Evolutionary conservation across 2,329 filamentous ascomycete genomes (phyloP), one percentile per base, ranked within the genome.

Genomic region (Chaetomium globosum): DNA sequence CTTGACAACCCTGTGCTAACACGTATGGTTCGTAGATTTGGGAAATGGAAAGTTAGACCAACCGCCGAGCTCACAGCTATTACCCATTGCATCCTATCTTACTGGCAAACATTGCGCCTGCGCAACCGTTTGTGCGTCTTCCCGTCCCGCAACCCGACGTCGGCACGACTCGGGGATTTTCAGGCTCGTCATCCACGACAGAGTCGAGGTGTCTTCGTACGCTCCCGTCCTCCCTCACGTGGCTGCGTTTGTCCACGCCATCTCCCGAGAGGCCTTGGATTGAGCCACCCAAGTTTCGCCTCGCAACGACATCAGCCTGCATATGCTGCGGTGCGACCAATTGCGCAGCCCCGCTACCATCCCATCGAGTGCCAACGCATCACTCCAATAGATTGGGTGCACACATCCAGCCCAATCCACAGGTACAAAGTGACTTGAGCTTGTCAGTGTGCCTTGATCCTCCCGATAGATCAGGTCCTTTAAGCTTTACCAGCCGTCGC

Each of bases 351-450:
- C 79, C 80, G 78, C 77, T 80, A 79, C 78, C 77, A 82, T 77
- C 79, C 80, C 77, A 76, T 77, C 74, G 73, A 78, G 73, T 87
- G 85, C 84, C 85, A 87, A 81, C 85, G 81, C 85, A 87, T 84
- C 80, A 80, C 83, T 79, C 81, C 80, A 83, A 82, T 84, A 82
- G 80, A 83, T 83, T 82, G 80, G 78, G 77, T 80, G 76, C 75
- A 77, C 75, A 77, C 78, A 80, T 77, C 77, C 76, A 77, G 76
- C 77, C 77, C 79, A 76, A 75, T 76, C 76, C 74, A 72, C 77
- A 75, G 77, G 76, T 78, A 78, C 77, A 76, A 75, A 79, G 77
- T 78, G 74, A 79, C 76, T 64, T 77, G 76, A 75, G 77, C 71
- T 71, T 71, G 63, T 74, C 73, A 74, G 75, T 76, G 77, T 76